Conservation (phyloP, 129 eudicot genomes). For the Calendula officinalis region DNA sequence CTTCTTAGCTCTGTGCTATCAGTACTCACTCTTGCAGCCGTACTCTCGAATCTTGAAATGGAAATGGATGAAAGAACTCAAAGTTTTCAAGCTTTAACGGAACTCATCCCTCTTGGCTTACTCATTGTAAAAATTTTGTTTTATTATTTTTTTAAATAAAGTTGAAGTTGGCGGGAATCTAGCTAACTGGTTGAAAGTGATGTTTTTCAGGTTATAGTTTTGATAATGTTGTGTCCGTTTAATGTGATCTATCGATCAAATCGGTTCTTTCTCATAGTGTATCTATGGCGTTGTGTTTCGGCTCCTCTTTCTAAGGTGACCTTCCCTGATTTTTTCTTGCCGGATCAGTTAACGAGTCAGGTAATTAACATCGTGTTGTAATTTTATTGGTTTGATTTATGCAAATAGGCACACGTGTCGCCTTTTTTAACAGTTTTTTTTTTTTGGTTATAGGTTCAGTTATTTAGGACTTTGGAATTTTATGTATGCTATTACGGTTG, state of each 20-base stretch:
- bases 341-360: conserved; percentile 40
- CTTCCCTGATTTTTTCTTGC: conserved; percentile 36
- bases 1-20: conserved; percentile 66
- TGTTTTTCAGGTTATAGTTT: conserved; percentile 45
- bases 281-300: conserved; percentile 26
- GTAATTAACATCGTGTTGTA: conserved; percentile 9
- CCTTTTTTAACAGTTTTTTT: neutral
- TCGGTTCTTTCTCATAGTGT: conserved; percentile 30
- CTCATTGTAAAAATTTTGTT: conserved; percentile 43
- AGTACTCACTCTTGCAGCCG: conserved; percentile 65
- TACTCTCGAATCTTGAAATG: conserved; percentile 65
- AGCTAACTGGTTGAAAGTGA: conserved; percentile 1
- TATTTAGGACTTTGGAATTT: conserved; percentile 30
- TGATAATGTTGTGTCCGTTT: conserved; percentile 32
- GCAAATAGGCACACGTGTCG: neutral
- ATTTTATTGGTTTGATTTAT: neutral
- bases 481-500: conserved; percentile 34
- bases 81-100: conserved; percentile 40
- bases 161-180: neutral
- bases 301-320: conserved; percentile 36
- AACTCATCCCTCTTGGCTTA: conserved; percentile 54
- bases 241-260: conserved; percentile 37
- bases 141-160: neutral
- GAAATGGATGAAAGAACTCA: conserved; percentile 50
- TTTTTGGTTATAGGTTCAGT: conserved; percentile 32